Evolutionary conservation across 495 filamentous ascomycete genomes (phyloP), one percentile per base, ranked within the genome.

Genomic region (Aspergillus baeticus): DNA sequence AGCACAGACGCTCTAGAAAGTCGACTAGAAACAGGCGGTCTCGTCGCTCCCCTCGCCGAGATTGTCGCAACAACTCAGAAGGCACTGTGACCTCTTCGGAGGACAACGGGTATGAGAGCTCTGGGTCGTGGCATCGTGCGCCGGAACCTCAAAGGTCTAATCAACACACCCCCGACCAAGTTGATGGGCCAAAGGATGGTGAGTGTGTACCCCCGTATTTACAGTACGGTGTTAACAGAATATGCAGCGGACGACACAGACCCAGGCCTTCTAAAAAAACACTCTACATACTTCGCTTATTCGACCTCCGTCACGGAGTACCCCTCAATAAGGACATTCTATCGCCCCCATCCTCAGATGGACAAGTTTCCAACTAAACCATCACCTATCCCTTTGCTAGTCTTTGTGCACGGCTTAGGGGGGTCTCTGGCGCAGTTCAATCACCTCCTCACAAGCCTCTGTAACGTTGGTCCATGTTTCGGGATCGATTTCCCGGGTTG

Each of bases 401-500:
- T 96, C 22, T 96, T 96, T 68, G 79, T 96, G 50, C 93, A 97
- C 65, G 93, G 93, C 13, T 80, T 98, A 33, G 93, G 93, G 18
- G 93, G 93, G 26, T 96, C 89, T 2, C 72, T 92, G 13, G 87
- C 91, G 6, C 93, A 97, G 67, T 97, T 96, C 68, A 80, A 88
- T 55, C 84, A 90, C 34, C 72, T 97, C 5, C 78, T 98, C 11
- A 88, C 84, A 1, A 92, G 88, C 68, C 76, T 98, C 33, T 86
- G 88, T 13, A 91, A 95, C 57, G 75, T 92, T 18, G 90, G 89
- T 1, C 87, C 92, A n/a, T 96, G 91, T 63, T 82, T 98, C 14
- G 89, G 89, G 5, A 87, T 97, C 54, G 93, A 98, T 69, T 74
- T 96, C 2, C 93, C 93, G 2, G 93, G 93, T 26, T 96, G 91